Base-by-base conservation (phyloP, 129 eudicot genomes). In the Chrysanthemum makinoi region DNA sequence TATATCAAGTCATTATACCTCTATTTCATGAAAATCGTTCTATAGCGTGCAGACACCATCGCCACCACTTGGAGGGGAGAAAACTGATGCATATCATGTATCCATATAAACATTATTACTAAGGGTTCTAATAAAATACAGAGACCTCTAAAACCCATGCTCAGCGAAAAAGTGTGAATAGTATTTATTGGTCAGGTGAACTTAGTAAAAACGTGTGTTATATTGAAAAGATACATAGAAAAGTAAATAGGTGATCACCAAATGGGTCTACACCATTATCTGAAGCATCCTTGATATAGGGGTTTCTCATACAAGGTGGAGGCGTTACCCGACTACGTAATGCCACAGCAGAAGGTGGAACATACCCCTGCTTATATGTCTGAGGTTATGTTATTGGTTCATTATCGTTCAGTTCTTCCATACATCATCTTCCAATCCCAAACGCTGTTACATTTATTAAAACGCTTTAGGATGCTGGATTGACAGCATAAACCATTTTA, bases 241-340 rank as follows among this genome's bases (percentile, higher is more conserved):
- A n/a, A n/a, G n/a, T n/a, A n/a, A n/a, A n/a, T n/a, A n/a, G n/a
- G n/a, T n/a, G n/a, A n/a, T n/a, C n/a, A n/a, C n/a, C n/a, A n/a
- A n/a, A n/a, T n/a, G n/a, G n/a, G n/a, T n/a, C n/a, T n/a, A n/a
- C n/a, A n/a, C n/a, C n/a, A n/a, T n/a, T n/a, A n/a, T n/a, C n/a
- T n/a, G n/a, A n/a, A n/a, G n/a, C n/a, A n/a, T n/a, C n/a, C n/a
- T n/a, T n/a, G n/a, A n/a, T n/a, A n/a, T n/a, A n/a, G n/a, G n/a
- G n/a, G n/a, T n/a, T n/a, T n/a, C n/a, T n/a, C n/a, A n/a, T n/a
- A n/a, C n/a, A n/a, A n/a, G n/a, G n/a, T n/a, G 98, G 98, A 70
- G 96, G 98, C 98, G 85, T 89, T 20, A 92, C 96, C 72, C 98
- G 82, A 66, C 89, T 89, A 48, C 95, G 84, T 74, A 92, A 85